Base-by-base conservation (phyloP, 768 basidiomycete genomes). In the Mycena indigotica region DNA sequence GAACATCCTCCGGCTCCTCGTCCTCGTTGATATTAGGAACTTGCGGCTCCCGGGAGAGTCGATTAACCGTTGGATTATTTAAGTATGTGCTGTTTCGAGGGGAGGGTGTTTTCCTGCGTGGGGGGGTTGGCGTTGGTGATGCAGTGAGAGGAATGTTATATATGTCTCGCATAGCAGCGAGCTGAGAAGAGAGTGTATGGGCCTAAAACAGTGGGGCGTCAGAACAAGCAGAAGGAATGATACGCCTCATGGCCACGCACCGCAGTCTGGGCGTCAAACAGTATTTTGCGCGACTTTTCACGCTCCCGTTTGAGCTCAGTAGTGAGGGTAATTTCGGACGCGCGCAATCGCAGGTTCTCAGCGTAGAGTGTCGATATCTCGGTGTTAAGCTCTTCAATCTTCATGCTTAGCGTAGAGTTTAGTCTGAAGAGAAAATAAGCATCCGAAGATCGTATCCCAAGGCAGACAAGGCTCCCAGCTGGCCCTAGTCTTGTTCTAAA, bases 371-470 rank as follows among this genome's bases (percentile, higher is more conserved):
- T 80, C 45, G 90, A 87, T 72, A 93, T 87, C 73, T 93, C 88
- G 32, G 85, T 80, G 69, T 92, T 89, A 54, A 93, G 82, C 69
- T 93, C 91, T 70, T 93, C 90, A 67, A 93, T 86, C 46, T 89
- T 86, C 60, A 89, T 79, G 72, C 89, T 91, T 60, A 93, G 79
- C 17, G 89, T 91, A 40, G 91, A 91, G 75, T 93, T 93, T 61
- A 93, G 85, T 70, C 91, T 93, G 64, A 5, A 26, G 24, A 48
- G 46, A 41, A 16, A 25, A 23, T 23, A 32, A 56, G 40, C 17
- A 52, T 57, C 40, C 48, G 53, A 35, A 30, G 26, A 21, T 2
- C 16, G 21, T 28, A 2, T 16, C 52, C 4, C 4, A 46, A 24
- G 1, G 26, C 21, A 21, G 13, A n/a, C 2, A 13, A 25, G 26